Base-by-base conservation (phyloP, 2,329 filamentous ascomycete genomes). In the Dothideomycetes sp. region DNA sequence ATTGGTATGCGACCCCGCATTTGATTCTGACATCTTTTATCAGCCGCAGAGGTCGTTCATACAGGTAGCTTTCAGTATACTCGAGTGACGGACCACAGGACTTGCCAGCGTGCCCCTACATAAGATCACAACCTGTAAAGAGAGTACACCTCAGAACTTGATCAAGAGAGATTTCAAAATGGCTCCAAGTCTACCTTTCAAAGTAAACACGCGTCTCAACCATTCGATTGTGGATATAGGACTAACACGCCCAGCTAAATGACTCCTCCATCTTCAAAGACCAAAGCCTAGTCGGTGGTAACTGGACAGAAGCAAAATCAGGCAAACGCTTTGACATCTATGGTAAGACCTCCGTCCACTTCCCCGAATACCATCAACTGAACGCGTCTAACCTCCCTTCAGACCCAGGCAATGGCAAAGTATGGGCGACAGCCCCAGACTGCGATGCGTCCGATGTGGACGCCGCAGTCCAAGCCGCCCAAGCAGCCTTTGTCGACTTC, bases 401-500 rank as follows among this genome's bases (percentile, higher is more conserved):
- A 75, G 73, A 71, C 43, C 68, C 68, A 17, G 68, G 68, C 36
- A 70, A 59, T 38, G 66, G 66, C 49, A 65, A 69, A 45, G 47
- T 62, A 16, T 71, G 66, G 65, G 64, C 60, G 19, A 63, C 62
- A 32, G 66, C 63, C 24, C 66, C 68, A 4, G 63, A 59, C 34
- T 69, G 64, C 49, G 62, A 64, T 22, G 61, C 66, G 14, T 72
- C 75, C 31, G 79, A 83, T 56, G 77, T 81, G 40, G 71, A 79
- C 43, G 57, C 56, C 4, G 72, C 77, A 2, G 75, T 81, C 5
- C 60, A 74, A 49, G 67, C 70, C 31, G 72, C 79, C 0, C 65
- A 80, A 43, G 59, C 60, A n/a, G 74, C 75, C 3, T 83, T 83
- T 49, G 60, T 75, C 45, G 59, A 59, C 15, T 84, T 73, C 59